Evolutionary conservation across 257 asterid genomes (phyloP), one percentile per base, ranked within the genome.

Genomic region (Gynochthodes officinalis): DNA sequence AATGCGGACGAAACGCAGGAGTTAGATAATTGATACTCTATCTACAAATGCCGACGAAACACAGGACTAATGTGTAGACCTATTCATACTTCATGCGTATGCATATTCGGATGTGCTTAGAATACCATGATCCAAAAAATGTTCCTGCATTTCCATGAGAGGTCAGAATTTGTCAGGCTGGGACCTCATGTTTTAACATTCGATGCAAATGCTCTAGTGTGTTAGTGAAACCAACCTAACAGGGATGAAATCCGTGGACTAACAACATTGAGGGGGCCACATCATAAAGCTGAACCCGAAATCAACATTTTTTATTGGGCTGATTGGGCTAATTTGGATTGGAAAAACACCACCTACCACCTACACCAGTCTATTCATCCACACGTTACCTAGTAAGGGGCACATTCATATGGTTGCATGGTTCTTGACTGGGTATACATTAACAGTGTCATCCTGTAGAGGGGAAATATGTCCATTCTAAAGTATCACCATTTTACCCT

Each of bases 221-320:
- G 72, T 69, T 68, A 69, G 72, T 69, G 73, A 69, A 74, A 69
- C 70, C 70, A 43, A 65, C 55, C 27, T 40, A 42, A 63, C 49
- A 2, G 28, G 16, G 48, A 14, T 25, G 40, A 78, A 70, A 39
- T 68, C 64, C 27, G 37, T 2, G 61, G 73, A 44, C 16, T 65
- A 30, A 55, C 52, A 50, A 35, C 42, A 23, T 15, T 9, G 7
- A 44, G 14, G 62, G 73, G 40, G 53, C 68, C 68, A 49, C 63
- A 15, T 21, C 46, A 59, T 32, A 46, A 55, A 61, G 25, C 59
- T 46, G 37, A 60, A 54, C 16, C 33, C 54, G 14, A 59, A 33
- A 19, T 33, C 19, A 64, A 64, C 13, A 64, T 64, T n/a, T 57
- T 64, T n/a, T 11, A 64, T 44, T 4, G 3, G 39, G 15, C 19